Conservation (phyloP, 805 yeast species). For the Cyberlindnera saturnus region DNA sequence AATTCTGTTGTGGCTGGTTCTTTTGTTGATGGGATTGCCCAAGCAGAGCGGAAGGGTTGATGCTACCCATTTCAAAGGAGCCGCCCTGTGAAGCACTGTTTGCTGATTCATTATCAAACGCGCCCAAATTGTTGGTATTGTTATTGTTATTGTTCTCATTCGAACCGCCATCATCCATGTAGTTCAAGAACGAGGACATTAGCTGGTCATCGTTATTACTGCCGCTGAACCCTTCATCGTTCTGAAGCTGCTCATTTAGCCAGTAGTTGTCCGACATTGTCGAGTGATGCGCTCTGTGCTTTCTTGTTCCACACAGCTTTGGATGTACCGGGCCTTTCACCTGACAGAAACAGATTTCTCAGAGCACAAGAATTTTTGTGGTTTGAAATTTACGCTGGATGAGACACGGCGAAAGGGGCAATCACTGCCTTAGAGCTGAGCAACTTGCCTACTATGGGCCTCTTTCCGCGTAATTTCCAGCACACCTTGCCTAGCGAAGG, state of each 20-base stretch:
- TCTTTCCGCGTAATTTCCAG: too few species aligned
- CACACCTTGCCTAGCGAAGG: too few species aligned
- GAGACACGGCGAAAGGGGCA: too few species aligned
- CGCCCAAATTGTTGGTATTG: constrained; percentile 1
- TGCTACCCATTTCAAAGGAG: constrained; percentile 10
- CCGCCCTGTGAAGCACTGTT: constrained; percentile 8
- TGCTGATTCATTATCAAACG: constrained; percentile 1
- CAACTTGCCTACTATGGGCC: too few species aligned
- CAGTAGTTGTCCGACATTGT: constrained; percentile 24
- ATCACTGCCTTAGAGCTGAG: too few species aligned
- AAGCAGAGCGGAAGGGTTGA: constrained; percentile 19
- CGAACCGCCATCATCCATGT: constrained; percentile 32
- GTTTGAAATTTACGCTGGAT: background rate
- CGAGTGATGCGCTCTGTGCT: too few species aligned
- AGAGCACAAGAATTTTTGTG: background rate
- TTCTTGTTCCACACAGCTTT: too few species aligned
- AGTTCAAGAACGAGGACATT: constrained; percentile 44
- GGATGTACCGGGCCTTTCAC: too few species aligned
- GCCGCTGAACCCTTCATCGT: constrained; percentile 17
- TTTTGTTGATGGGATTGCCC: constrained; percentile 9
- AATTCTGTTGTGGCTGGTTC: constrained; percentile 5
- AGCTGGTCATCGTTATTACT: constrained; percentile 20
- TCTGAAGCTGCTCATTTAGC: constrained; percentile 22
- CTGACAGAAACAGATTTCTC: background rate
- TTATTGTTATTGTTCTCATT: constrained; percentile 7